Conservation (phyloP, 208 protist genomes). For the Crithidia fasciculata region DNA sequence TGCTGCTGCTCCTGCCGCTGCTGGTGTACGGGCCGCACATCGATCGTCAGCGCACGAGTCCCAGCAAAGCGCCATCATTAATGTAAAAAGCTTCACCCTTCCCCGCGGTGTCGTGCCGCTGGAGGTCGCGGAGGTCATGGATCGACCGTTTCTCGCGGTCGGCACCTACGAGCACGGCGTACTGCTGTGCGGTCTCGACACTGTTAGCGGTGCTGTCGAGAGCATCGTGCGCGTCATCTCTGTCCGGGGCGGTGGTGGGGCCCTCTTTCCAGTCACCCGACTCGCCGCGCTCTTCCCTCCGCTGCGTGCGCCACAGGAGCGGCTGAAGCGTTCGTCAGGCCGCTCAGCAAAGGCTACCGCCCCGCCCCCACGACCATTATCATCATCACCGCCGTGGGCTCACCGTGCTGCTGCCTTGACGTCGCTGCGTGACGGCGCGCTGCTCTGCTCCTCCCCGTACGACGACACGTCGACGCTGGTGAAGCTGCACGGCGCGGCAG, state of each 20-base stretch:
- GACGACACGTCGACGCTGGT: slow-evolving; percentile 41
- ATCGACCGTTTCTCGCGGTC: slow-evolving; percentile 60
- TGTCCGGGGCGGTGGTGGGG: slow-evolving; percentile 42
- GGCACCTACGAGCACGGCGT: slow-evolving; percentile 77
- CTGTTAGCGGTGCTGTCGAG: slow-evolving; percentile 28
- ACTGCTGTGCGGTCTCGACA: slow-evolving; percentile 54
- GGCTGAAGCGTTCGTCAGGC: too few relatives aligned
- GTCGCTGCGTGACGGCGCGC: slow-evolving; percentile 36
- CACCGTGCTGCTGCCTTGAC: slow-evolving; percentile 26
- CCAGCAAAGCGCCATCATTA: neutral
- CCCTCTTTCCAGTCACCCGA: slow-evolving; percentile 59
- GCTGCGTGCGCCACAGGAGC: neutral
- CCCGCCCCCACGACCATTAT: too few relatives aligned
- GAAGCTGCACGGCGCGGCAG: slow-evolving; percentile 38
- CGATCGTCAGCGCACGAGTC: too few relatives aligned
- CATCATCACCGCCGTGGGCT: slow-evolving; percentile 18
- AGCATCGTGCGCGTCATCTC: slow-evolving; percentile 44
- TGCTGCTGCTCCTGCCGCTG: too few relatives aligned
- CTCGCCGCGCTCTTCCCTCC: slow-evolving; percentile 53
- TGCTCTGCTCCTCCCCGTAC: slow-evolving; percentile 62
- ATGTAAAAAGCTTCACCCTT: slow-evolving; percentile 39
- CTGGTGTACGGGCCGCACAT: too few relatives aligned
- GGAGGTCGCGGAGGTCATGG: slow-evolving; percentile 62
- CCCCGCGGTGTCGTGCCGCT: slow-evolving; percentile 71
- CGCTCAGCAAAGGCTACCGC: neutral